Base-by-base conservation (phyloP, 352 stramenopile genomes). In the Pythium phragmitis region DNA sequence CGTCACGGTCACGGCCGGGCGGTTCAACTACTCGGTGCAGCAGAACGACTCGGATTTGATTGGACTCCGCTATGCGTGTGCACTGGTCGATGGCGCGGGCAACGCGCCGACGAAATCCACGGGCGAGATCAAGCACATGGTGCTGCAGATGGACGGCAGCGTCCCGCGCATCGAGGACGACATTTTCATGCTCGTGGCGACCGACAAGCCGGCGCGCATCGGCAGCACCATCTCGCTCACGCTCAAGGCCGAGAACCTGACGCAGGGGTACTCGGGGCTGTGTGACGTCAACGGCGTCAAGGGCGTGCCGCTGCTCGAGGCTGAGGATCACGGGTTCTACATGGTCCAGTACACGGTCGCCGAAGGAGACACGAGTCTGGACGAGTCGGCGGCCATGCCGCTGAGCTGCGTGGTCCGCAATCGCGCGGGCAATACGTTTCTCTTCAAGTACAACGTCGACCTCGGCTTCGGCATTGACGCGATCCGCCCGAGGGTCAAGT, bases 321-420 rank as follows among this genome's bases (percentile, higher is more conserved):
- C 74, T 1, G 69, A 85, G 33, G 77, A 88, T 62, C 69, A 80
- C 23, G 79, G 77, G 1, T 79, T 88, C 39, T 88, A 88, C 55
- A 82, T 88, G 75, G 80, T 78, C 42, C 77, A 88, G 59, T 88
- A 88, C 67, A 84, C 74, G 6, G 74, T 88, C 28, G 28, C 63
- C 11, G 55, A 67, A 4, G 79, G 77, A 26, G 79, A 88, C 47
- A 47, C 19, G 14, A 81, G 73, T 53, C 55, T 75, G 4, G 65
- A 66, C 21, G 61, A 74, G 14, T 63, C 69, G 41, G 51, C 60
- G 16, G 70, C 74, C 43, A 69, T 88, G 53, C 72, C 69, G 6
- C 49, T 88, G 17, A 68, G 75, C 37, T 88, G 79, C 41, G 45
- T 74, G 0, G 68, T 88, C 5, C 37, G 52, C 1, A 88, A 84